Base-by-base conservation (phyloP, 2,329 filamentous ascomycete species). In the Seiridium cupressi region DNA sequence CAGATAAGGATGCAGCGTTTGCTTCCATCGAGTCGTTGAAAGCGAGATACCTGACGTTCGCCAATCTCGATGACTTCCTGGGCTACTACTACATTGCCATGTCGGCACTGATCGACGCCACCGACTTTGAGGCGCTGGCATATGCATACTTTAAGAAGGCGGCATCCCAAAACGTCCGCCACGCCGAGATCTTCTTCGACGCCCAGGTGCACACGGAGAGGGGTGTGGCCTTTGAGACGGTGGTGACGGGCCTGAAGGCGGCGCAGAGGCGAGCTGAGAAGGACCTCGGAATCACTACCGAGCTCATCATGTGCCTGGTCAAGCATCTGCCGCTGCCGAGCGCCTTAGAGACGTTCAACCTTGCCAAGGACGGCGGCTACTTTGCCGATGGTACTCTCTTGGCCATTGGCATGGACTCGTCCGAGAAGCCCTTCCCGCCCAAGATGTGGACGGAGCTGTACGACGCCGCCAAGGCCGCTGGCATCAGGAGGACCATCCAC, bases 121-220 rank as follows among this genome's bases (percentile, higher is more conserved):
- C 78, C n/a, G 91, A 93, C 74, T 93, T 91, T 68, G 88, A 90
- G 70, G 84, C 83, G 57, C 80, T 94, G 9, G 89, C 89, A 4
- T 90, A 85, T 78, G 83, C 84, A 63, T 93, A 93, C 76, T 89
- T 93, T 72, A 69, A 79, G 38, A 84, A 82, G 60, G 90, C 89
- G 2, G 80, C 85, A 38, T 75, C 76, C 1, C 86, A 92, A 63
- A 85, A 85, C 44, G 86, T 93, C 1, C 80, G 84, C 54, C 90
- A 93, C 69, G 88, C 88, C 11, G 90, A 93, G 73, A 82, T 92
- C 64, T 93, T 92, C 77, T 93, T 93, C 76, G 91, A 93, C 71
- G 90, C 90, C 1, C 90, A 93, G 73, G 89, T 88, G 1, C 91
- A 93, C 72, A 82, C 85, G 4, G 76, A 75, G 10, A 82, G 89